Conservation (phyloP, 306 rosid genomes). For the Corylus avellana region DNA sequence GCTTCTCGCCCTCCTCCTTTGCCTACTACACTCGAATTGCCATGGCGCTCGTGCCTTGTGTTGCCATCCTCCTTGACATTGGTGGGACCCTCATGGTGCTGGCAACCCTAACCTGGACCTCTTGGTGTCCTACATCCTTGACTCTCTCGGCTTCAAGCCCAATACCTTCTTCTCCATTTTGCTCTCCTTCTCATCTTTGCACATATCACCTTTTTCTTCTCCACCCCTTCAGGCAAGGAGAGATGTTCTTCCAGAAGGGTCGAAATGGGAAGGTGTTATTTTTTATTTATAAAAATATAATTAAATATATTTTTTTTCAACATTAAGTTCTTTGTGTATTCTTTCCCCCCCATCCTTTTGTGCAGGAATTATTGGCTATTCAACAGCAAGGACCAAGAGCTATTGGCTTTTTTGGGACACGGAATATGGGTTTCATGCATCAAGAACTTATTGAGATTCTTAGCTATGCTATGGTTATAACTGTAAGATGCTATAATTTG, state of each 20-base stretch:
- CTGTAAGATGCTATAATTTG: conserved; percentile 62
- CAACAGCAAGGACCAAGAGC: conserved; percentile 99
- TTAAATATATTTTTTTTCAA: neutral
- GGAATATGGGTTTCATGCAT: conserved; percentile 99
- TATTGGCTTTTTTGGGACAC: conserved; percentile 94
- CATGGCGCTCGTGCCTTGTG: conserved; percentile 73
- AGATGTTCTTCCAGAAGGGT: too few relatives aligned
- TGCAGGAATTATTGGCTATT: conserved; percentile 94
- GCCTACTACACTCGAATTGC: conserved; percentile 60
- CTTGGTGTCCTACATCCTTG: conserved; percentile 83
- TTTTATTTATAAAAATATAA: too few relatives aligned
- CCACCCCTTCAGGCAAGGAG: neutral
- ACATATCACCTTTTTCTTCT: conserved; percentile 73
- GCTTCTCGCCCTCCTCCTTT: conserved; percentile 50
- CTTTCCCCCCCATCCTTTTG: neutral
- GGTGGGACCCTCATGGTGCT: conserved; percentile 64
- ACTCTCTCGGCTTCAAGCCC: conserved; percentile 67
- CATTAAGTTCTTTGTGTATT: conserved; percentile 1
- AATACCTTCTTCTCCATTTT: conserved; percentile 70
- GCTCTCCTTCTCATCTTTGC: conserved; percentile 58
- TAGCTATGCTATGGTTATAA: conserved; percentile 99
- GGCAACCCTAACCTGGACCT: conserved; percentile 71
- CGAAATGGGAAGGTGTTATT: too few relatives aligned
- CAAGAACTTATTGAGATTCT: conserved; percentile 98
- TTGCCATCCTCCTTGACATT: conserved; percentile 63